phyloP scores from a whole-genome alignment of 441 rosid genomes.

The Bruguiera hainesii region DNA sequence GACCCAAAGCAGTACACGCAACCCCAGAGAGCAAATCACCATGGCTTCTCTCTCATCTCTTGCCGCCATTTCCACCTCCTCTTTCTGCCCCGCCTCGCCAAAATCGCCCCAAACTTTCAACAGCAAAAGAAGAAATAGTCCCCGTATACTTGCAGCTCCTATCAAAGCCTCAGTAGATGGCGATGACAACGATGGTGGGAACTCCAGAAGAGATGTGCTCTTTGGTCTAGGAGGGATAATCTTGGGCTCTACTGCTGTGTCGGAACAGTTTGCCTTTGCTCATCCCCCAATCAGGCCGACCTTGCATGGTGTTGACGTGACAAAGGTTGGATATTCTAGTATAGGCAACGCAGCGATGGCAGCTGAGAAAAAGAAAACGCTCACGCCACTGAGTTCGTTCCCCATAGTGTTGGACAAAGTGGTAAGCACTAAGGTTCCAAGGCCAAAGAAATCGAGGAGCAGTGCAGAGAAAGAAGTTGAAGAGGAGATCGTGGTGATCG shows the following conservation, averaged over 20 bases:
- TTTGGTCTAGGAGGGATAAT: constrained; percentile 8
- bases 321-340: constrained; percentile 34
- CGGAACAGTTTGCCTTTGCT: constrained; percentile 1
- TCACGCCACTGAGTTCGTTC: constrained; percentile 22
- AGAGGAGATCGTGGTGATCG: constrained; percentile 49
- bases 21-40: neutral
- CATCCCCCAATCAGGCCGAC: constrained; percentile 40
- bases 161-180: constrained; percentile 22
- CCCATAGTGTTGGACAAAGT: constrained; percentile 37
- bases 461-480: constrained; percentile 50
- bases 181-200: constrained; percentile 17
- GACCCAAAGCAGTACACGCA: neutral
- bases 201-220: constrained; percentile 1
- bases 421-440: constrained; percentile 30
- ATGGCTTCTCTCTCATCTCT: constrained; percentile 36
- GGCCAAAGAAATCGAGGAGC: constrained; percentile 55
- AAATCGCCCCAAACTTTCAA: constrained; percentile 26
- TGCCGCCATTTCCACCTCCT: constrained; percentile 6
- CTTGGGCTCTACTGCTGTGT: constrained; percentile 10
- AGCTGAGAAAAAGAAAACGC: constrained; percentile 21
- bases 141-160: too few relatives aligned
- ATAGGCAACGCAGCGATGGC: constrained; percentile 26
- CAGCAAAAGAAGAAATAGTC: too few relatives aligned
- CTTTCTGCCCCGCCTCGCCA: constrained; percentile 17
- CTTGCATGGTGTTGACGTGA: constrained; percentile 36